Conservation (phyloP, 768 basidiomycete genomes). For the Xerocomellus chrysenteron region DNA sequence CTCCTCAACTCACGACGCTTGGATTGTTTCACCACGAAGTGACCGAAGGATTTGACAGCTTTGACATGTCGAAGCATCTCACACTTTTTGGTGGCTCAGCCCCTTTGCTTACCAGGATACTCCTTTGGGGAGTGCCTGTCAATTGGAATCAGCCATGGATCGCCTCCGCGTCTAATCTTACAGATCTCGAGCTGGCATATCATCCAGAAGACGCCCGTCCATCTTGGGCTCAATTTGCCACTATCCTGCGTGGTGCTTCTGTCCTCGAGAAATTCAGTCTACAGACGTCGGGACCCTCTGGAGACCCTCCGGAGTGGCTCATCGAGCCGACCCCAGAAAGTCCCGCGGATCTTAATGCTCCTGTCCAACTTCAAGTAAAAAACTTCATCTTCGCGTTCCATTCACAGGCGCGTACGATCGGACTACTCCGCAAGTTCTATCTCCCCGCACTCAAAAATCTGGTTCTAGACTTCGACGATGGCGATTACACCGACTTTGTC, state of each 20-base stretch:
- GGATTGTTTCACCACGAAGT: constrained; percentile 55
- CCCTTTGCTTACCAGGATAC: constrained; percentile 49
- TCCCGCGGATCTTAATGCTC: constrained; percentile 26
- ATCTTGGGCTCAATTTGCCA: constrained; percentile 49
- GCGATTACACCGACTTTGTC: constrained; percentile 54
- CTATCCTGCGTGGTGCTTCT: constrained; percentile 54
- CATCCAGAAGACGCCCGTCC: constrained; percentile 65
- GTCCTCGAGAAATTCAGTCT: constrained; percentile 53
- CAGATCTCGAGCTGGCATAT: constrained; percentile 58
- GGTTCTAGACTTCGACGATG: constrained; percentile 53
- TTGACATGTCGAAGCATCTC: constrained; percentile 37
- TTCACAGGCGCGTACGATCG: constrained; percentile 41
- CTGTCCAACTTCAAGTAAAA: constrained; percentile 32
- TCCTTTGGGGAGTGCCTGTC: constrained; percentile 70
- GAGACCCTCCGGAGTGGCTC: constrained; percentile 38
- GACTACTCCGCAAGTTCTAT: constrained; percentile 25
- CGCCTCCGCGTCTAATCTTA: constrained; percentile 32
- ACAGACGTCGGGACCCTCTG: constrained; percentile 56
- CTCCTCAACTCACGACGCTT: constrained; percentile 54
- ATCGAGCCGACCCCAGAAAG: constrained; percentile 15
- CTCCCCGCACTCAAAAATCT: constrained; percentile 39
- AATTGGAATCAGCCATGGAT: constrained; percentile 54
- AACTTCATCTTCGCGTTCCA: constrained; percentile 51
- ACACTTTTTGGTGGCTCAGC: constrained; percentile 51
- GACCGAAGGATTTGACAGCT: constrained; percentile 31